Evolutionary conservation across 78 protist species (phyloP).

Genomic region (Polysphondylium violaceum): DNA sequence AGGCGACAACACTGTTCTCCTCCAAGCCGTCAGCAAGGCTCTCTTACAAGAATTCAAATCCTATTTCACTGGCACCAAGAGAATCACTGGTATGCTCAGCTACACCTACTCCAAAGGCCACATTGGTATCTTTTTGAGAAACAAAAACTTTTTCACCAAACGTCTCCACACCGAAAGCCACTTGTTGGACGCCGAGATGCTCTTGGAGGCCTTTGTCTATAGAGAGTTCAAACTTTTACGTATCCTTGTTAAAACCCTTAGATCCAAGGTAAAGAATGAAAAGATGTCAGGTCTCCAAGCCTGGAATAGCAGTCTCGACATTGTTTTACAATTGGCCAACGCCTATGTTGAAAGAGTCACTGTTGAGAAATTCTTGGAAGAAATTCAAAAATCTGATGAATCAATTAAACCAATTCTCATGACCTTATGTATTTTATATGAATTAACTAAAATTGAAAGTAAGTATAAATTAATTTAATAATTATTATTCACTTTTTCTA

Average conservation of each 20-base stretch:
- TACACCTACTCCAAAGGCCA: constrained; percentile 79
- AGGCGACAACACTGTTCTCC: constrained; percentile 83
- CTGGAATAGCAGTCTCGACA: constrained; percentile 48
- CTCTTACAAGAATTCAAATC: constrained; percentile 66
- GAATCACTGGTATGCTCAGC: constrained; percentile 67
- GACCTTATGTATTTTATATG: constrained; percentile 41
- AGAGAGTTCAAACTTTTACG: constrained; percentile 67
- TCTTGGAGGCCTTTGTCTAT: constrained; percentile 72
- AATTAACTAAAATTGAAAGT: constrained; percentile 66
- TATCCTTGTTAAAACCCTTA: constrained; percentile 7
- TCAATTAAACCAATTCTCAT: constrained; percentile 35
- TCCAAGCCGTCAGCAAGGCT: constrained; percentile 78
- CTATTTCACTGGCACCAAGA: constrained; percentile 61
- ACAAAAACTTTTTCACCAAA: constrained; percentile 69
- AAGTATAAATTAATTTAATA: not conserved
- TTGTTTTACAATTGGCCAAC: constrained; percentile 37
- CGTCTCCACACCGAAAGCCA: constrained; percentile 57
- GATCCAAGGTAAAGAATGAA: constrained; percentile 37
- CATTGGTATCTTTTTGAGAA: constrained; percentile 69
- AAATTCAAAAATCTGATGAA: constrained; percentile 24
- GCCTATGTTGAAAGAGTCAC: constrained; percentile 77
- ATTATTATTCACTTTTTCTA: not conserved
- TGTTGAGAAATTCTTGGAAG: constrained; percentile 74
- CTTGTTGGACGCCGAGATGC: constrained; percentile 59
- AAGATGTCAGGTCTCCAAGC: constrained; percentile 69